phyloP scores from a whole-genome alignment of 768 basidiomycete species.

The Tricholoma matsutake region DNA sequence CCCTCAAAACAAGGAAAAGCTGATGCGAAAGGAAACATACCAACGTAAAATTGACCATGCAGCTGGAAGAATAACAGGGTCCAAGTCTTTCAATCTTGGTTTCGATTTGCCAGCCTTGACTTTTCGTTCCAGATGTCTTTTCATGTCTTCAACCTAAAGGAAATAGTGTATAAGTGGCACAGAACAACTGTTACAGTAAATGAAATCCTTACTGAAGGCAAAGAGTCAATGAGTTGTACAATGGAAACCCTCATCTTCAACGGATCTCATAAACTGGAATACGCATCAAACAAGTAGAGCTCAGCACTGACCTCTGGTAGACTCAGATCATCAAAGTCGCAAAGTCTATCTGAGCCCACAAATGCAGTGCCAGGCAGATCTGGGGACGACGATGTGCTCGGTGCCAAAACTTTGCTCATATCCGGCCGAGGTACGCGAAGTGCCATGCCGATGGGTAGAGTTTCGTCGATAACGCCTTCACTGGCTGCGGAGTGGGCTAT shows the following conservation, averaged over 20 bases:
- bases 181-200: background rate
- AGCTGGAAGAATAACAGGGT: conserved; percentile 46
- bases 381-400: no score
- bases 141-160: conserved; percentile 53
- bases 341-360: conserved; percentile 35
- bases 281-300: background rate
- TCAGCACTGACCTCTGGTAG: conserved; percentile 30
- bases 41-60: conserved; percentile 68
- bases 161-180: background rate
- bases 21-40: conserved; percentile 27
- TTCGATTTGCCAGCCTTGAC: conserved; percentile 48
- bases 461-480: conserved; percentile 52
- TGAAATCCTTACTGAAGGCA: conserved; percentile 43
- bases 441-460: conserved; percentile 57
- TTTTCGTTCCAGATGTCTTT: conserved; percentile 52
- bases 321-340: conserved; percentile 50
- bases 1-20: conserved; percentile 2
- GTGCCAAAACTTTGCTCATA: no score
- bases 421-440: conserved; percentile 48
- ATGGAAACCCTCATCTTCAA: conserved; percentile 48
- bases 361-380: background rate
- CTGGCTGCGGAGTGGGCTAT: conserved; percentile 55
- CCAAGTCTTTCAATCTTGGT: conserved; percentile 51
- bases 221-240: conserved; percentile 37
- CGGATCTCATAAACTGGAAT: background rate